Evolutionary conservation across 1,284 basidiomycete genomes (phyloP).

Genomic region (Trichosporon asahii): DNA sequence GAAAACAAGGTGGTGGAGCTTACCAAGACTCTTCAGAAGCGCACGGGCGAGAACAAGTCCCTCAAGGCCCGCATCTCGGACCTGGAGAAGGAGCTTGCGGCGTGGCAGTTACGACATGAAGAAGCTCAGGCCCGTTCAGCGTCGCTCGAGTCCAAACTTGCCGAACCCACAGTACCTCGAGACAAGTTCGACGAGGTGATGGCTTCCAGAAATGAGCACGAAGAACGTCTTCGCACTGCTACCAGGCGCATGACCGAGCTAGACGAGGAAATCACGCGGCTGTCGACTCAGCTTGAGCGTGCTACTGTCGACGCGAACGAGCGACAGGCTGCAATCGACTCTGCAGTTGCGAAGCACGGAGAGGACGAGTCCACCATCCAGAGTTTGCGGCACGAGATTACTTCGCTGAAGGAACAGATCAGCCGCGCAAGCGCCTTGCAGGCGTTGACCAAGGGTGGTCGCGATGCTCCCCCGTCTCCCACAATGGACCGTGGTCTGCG

Average conservation of each 20-base stretch:
- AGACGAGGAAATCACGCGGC: conserved; percentile 74
- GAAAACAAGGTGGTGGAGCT: conserved; percentile 99
- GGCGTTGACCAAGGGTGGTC: conserved; percentile 62
- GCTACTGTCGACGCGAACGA: conserved; percentile 64
- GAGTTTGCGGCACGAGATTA: conserved; percentile 87
- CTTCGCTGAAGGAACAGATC: conserved; percentile 87
- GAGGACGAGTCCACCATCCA: conserved; percentile 82
- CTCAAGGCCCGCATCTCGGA: conserved; percentile 69
- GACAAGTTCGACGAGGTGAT: conserved; percentile 74
- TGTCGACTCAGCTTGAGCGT: conserved; percentile 69
- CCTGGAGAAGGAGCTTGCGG: conserved; percentile 78
- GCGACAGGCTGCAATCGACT: conserved; percentile 63
- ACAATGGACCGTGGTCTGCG: conserved; percentile 54
- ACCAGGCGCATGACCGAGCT: conserved; percentile 70
- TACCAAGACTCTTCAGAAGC: conserved; percentile 89
- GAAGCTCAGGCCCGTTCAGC: conserved; percentile 78
- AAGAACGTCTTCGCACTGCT: conserved; percentile 74
- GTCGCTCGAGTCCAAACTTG: conserved; percentile 68
- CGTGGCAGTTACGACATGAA: conserved; percentile 82
- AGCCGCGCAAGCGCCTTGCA: conserved; percentile 89
- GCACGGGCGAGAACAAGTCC: conserved; percentile 88
- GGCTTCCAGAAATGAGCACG: conserved; percentile 72
- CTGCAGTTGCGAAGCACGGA: conserved; percentile 57
- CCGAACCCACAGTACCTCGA: conserved; percentile 69
- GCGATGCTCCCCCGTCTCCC: conserved; percentile 68